phyloP scores from a whole-genome alignment of 768 basidiomycete species.

The Termitomyces sp. region DNA sequence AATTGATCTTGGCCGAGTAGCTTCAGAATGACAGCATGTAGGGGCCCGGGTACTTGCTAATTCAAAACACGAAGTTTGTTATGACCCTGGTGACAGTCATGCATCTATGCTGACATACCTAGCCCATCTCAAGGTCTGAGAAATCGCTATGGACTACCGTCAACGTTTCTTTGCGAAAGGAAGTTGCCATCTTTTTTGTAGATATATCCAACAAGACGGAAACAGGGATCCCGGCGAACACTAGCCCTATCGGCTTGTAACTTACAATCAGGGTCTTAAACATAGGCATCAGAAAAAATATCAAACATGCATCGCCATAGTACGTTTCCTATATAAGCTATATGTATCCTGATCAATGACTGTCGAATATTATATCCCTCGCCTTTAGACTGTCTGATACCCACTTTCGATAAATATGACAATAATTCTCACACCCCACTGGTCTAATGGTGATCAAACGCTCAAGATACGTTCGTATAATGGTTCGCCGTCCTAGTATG shows the following conservation, averaged over 20 bases:
- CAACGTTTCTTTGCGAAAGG: not conserved
- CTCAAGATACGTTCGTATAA: slow-evolving; percentile 54
- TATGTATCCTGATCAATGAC: not conserved
- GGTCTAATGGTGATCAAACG: slow-evolving; percentile 63
- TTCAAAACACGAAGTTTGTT: not conserved
- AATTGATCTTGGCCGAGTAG: too few relatives aligned
- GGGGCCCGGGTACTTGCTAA: not conserved
- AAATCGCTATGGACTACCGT: not conserved
- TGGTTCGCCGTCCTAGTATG: not conserved
- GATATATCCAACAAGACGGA: not conserved
- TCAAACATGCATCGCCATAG: slow-evolving; percentile 11
- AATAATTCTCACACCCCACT: slow-evolving; percentile 65
- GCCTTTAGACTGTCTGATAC: slow-evolving; percentile 1
- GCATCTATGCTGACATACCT: not conserved
- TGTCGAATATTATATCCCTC: not conserved
- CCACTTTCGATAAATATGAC: slow-evolving; percentile 36
- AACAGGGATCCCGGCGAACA: not conserved
- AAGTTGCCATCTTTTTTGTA: not conserved
- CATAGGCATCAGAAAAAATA: slow-evolving; percentile 3
- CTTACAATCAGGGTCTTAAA: slow-evolving; percentile 5
- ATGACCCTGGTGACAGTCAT: slow-evolving; percentile 1
- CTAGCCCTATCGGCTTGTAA: not conserved
- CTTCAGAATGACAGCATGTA: too few relatives aligned
- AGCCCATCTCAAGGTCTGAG: not conserved
- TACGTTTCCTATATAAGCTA: slow-evolving; percentile 1